Evolutionary conservation across 108 stramenopile genomes (phyloP), one percentile per base, ranked within the genome.

Genomic region (Cylindrotheca fusiformis): DNA sequence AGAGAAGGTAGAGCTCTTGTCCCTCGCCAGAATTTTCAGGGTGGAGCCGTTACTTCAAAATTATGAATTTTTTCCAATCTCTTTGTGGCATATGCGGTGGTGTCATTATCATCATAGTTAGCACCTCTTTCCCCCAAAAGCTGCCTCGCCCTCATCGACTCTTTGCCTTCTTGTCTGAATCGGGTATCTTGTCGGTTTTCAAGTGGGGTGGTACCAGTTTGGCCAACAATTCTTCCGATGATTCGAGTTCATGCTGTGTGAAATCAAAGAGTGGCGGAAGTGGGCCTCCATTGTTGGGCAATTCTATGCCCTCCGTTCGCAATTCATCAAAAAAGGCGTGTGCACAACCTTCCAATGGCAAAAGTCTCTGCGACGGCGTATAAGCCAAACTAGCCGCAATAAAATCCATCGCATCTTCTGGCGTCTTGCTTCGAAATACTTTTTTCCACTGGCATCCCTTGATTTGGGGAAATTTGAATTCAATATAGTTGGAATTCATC

Each of bases 381-480:
- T 98, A 99, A 1, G 91, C 93, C 44, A 99, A 78, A 50, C 95
- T 95, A 5, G 71, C 61, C 46, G 80, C 82, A 36, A 98, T 91
- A 58, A 95, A 92, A 51, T 97, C 96, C 75, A 98, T 90, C 26
- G 96, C 96, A 52, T 94, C 87, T 52, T 95, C 82, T 25, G 95
- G 94, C 44, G 95, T 93, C 70, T 86, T 89, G 22, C 83, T 88
- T 26, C 95, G 81, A 63, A 98, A 98, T 4, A 99, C 85, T 68
- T 94, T 93, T 36, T 84, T 81, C 97, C 97, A 98, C 67, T 95
- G 95, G 66, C 95, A 94, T 21, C 96, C 95, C 78, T 96, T 91
- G 79, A 99, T 97, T 74, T 97, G 96, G 24, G 99, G 99, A 76
- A 99, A 99, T 74, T 97, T 97, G 81, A 97, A 97, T 68, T 98